These are phyloP conservation scores for Termitomyces sp. DNA, from an alignment of 768 basidiomycete species.

Conservation along the genomic window DNA sequence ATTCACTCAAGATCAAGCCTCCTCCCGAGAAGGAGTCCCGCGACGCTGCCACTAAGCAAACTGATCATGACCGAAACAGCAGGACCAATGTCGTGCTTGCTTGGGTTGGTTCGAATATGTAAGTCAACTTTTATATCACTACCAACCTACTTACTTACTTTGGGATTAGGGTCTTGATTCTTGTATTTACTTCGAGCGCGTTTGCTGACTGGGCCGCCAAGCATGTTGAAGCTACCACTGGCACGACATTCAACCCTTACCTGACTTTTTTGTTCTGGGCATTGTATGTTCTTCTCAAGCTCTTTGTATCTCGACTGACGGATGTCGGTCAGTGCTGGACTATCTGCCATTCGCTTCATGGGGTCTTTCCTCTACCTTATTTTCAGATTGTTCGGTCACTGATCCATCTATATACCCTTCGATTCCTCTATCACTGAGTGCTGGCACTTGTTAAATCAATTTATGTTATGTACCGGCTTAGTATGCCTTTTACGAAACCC, in stretches of 20 bases:
- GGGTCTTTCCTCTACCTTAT: constrained; percentile 78
- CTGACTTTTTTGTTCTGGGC: constrained; percentile 68
- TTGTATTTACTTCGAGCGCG: constrained; percentile 70
- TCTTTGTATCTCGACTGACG: neutral
- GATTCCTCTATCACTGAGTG: neutral
- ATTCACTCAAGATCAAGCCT: constrained; percentile 60
- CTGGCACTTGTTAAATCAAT: neutral
- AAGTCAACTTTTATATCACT: constrained; percentile 18
- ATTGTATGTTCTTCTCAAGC: constrained; percentile 17
- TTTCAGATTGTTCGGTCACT: constrained; percentile 65
- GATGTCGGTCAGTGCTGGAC: constrained; percentile 49
- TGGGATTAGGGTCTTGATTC: constrained; percentile 55
- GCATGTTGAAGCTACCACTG: constrained; percentile 44
- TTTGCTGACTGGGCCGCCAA: constrained; percentile 69
- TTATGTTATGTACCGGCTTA: neutral
- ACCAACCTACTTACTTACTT: neutral
- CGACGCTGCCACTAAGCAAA: constrained; percentile 83
- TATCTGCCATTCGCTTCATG: constrained; percentile 76
- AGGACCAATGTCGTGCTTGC: constrained; percentile 80
- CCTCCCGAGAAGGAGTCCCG: constrained; percentile 78
- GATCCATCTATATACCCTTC: constrained; percentile 14
- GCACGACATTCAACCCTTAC: constrained; percentile 82
- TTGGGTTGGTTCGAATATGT: constrained; percentile 87
- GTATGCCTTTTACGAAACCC: neutral
- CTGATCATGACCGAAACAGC: constrained; percentile 81